Percentiles rank a stretch among this genome's conserved stretches.
phyloP scores from a whole-genome alignment of 371 early-diverging fungal genomes.

The Phascolomyces articulosus region DNA sequence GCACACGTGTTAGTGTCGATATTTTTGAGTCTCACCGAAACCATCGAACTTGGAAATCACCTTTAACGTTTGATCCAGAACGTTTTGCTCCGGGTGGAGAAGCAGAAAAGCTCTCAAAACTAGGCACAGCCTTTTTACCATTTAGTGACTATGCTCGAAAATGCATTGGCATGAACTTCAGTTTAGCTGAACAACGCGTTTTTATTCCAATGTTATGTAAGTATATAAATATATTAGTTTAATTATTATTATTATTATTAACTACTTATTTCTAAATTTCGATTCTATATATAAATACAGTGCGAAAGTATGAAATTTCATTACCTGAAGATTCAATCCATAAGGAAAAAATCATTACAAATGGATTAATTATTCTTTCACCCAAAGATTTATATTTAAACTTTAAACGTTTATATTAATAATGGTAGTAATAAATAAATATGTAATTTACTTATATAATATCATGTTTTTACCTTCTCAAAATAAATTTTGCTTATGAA shows the following conservation, averaged over 20 bases:
- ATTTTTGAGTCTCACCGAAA: conserved; percentile 24
- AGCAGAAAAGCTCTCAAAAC: conserved; percentile 10
- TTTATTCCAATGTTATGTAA: conserved; percentile 50
- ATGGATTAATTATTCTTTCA: conserved; percentile 10
- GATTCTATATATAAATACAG: no score
- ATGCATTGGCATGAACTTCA: conserved; percentile 31
- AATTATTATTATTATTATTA: not conserved
- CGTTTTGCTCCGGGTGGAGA: conserved; percentile 41
- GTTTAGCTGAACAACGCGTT: conserved; percentile 51
- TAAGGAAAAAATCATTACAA: conserved; percentile 15
- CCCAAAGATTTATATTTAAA: conserved; percentile 14
- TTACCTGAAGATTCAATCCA: conserved; percentile 30
- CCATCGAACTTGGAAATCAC: conserved; percentile 34
- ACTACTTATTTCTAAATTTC: no score
- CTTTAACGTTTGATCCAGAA: conserved; percentile 47
- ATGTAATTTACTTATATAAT: no score
- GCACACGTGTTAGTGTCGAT: conserved; percentile 13
- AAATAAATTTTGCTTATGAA: no score
- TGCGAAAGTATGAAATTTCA: conserved; percentile 20
- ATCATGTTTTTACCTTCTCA: no score
- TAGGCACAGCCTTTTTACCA: conserved; percentile 36
- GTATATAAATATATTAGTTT: conserved; percentile 7
- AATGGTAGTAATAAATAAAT: not conserved
- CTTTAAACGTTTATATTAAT: conserved; percentile 27
- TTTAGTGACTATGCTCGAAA: conserved; percentile 48